Evolutionary conservation across 2,329 filamentous ascomycete genomes (phyloP), one percentile per base, ranked within the genome.

Genomic region (Ilyonectria mors-panacis): DNA sequence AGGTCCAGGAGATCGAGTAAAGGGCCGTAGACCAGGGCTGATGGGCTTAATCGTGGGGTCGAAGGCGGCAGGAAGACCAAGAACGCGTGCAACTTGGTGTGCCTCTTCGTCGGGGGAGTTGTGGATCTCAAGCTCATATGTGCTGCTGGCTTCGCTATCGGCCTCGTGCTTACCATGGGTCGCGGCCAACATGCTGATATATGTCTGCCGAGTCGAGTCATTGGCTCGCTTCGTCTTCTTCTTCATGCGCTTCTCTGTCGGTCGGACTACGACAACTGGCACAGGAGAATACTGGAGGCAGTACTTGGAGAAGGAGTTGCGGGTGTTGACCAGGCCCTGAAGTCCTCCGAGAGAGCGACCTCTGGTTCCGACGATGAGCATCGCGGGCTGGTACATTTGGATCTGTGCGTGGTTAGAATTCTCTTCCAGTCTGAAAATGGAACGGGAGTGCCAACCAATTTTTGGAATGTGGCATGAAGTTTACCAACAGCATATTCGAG

Each of bases 241-340:
- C 82, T 96, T 96, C 77, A 93, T 89, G 21, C 95, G 92, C 82
- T 97, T 97, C 68, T 93, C 92, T 35, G 92, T 93, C 39, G 95
- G 94, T 4, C 95, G 89, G 10, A 97, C 95, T 35, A 98, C 95
- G 33, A 97, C 95, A 8, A 97, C 95, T 1, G 95, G 95, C 1
- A 98, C 93, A 0, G 95, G 94, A 2, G 93, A 97, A 79, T 97
- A 95, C 78, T 98, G 95, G 13, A 97, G 86, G 76, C 95, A 97
- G 81, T 97, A 98, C 78, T 97, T 97, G 28, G 94, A 97, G 50
- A 97, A 95, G 0, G 93, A 96, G 70, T 94, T 96, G 48, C 87
- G 83, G 35, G 87, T 88, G 55, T 93, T 94, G 47, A 97, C 88
- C 33, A 97, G 85, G 54, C 94, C 93, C 78, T 97, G 94, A 64